Conservation (phyloP, 2,329 filamentous ascomycete genomes). For the Phaeoacremonium minimum region DNA sequence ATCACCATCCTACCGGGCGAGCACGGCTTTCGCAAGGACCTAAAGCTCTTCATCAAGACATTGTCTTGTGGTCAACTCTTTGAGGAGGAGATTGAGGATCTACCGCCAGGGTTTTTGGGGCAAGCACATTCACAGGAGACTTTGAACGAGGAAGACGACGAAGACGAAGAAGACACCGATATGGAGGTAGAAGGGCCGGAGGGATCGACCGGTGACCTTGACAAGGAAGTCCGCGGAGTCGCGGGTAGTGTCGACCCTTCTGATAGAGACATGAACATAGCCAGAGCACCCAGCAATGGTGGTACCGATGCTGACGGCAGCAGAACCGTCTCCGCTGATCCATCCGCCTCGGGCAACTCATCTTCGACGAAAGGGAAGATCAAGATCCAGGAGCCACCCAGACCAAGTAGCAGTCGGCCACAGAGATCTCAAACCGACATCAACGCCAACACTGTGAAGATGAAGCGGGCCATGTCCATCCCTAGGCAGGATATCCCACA, state of each 20-base stretch:
- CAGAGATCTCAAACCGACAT: slow-evolving; percentile 3
- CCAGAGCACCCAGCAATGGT: background rate
- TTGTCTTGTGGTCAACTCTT: slow-evolving; percentile 40
- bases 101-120: slow-evolving; percentile 36
- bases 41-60: slow-evolving; percentile 36
- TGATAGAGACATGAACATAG: background rate
- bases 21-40: slow-evolving; percentile 36
- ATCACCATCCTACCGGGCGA: slow-evolving; percentile 60
- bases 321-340: background rate
- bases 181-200: slow-evolving; percentile 18
- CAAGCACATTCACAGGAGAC: slow-evolving; percentile 17
- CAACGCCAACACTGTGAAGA: slow-evolving; percentile 5
- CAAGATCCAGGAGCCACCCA: background rate
- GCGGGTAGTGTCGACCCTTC: slow-evolving; percentile 2
- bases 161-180: slow-evolving; percentile 14
- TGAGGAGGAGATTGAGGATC: slow-evolving; percentile 27
- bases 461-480: slow-evolving; percentile 19
- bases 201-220: slow-evolving; percentile 27
- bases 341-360: background rate
- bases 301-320: background rate
- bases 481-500: slow-evolving; percentile 27
- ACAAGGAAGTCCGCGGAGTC: slow-evolving; percentile 11
- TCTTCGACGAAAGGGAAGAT: background rate
- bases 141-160: slow-evolving; percentile 11
- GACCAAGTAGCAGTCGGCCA: background rate